Evolutionary conservation across 371 early-diverging fungal species (phyloP), one percentile per base, ranked within the genome.

Genomic region (Circinella minor): DNA sequence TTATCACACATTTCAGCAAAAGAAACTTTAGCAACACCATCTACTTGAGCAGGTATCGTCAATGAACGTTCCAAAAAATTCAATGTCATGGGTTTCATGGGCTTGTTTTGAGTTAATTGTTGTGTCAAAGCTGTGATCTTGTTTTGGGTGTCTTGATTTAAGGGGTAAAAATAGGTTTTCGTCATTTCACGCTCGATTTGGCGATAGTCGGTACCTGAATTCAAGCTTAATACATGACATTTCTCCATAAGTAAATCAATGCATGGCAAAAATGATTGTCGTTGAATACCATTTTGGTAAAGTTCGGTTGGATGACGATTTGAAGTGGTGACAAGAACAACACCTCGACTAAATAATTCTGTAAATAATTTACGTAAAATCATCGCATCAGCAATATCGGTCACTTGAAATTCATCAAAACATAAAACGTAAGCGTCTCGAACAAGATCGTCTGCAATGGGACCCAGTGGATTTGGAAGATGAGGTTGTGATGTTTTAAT

Each of bases 351-450:
- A 65, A 96, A 93, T 37, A 98, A 78, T 67, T 93, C 94, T 4
- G 87, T 84, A 72, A 96, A 89, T 20, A 98, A 80, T 14, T 93
- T 89, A 15, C 96, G 86, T 54, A 97, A 72, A 57, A 98, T 89
- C 98, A 97, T 97, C 63, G 99, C 99, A 75, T 98, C 98, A 1
- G 95, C 95, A 71, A 98, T 97, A 75, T 98, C 97, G 0, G 97
- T 97, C 6, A 98, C 95, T 76, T 98, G 99, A 70, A 98, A 92
- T 75, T 98, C 99, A 73, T 98, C 99, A 84, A 98, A 94, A 74
- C 98, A 98, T 11, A 98, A 77, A 1, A 98, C 88, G 70, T 91
- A 90, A 5, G 95, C 91, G 18, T 93, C 91, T 61, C 80, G 80
- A 8, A 93, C 92, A 18, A 98, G 73, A 36, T 96, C 93, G 20